Percentiles rank a stretch among this genome's conserved stretches.
These are phyloP conservation scores for Pseudozyma tsukubaensis DNA, from an alignment of 1,284 basidiomycete species.

Conservation along the genomic window DNA sequence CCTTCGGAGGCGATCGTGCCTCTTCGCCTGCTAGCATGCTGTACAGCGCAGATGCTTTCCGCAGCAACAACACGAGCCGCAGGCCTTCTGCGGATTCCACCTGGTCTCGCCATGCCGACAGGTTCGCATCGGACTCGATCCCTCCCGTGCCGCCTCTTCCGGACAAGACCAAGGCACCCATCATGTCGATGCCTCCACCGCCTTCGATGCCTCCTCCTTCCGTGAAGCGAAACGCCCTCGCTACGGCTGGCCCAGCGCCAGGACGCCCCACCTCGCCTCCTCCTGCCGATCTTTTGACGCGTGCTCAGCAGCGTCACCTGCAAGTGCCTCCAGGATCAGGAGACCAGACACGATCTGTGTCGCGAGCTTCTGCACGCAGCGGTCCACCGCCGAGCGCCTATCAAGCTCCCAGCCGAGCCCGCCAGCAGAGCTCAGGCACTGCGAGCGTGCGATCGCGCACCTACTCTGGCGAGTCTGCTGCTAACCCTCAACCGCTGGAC, in stretches of 20 bases:
- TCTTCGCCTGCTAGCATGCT: conserved; percentile 46
- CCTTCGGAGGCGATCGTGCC: conserved; percentile 44
- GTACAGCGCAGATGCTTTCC: conserved; percentile 52
- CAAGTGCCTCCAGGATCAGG: conserved; percentile 33
- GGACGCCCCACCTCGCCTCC: conserved; percentile 57
- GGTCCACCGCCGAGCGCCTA: conserved; percentile 35
- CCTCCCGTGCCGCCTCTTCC: conserved; percentile 48
- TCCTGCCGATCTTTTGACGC: conserved; percentile 51
- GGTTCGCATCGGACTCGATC: conserved; percentile 20
- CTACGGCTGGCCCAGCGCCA: conserved; percentile 22
- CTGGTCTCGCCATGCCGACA: conserved; percentile 37
- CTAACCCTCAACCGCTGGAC: conserved; percentile 30
- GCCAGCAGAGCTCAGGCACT: conserved; percentile 41
- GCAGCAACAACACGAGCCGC: conserved; percentile 24
- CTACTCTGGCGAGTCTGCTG: conserved; percentile 44
- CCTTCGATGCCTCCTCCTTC: conserved; percentile 60
- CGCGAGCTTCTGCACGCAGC: conserved; percentile 44
- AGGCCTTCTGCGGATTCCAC: conserved; percentile 50
- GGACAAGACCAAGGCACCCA: conserved; percentile 57
- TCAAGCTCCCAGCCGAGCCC: conserved; percentile 23
- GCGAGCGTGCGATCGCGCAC: conserved; percentile 47
- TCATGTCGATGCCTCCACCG: conserved; percentile 59
- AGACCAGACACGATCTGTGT: conserved; percentile 44
- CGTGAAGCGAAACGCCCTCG: conserved; percentile 17
- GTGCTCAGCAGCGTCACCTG: conserved; percentile 44